A percentile compares a stretch with the other conserved stretches of the same genome.
Evolutionary conservation across 2,329 filamentous ascomycete species (phyloP).

Genomic region (Blastomyces gilchristii): DNA sequence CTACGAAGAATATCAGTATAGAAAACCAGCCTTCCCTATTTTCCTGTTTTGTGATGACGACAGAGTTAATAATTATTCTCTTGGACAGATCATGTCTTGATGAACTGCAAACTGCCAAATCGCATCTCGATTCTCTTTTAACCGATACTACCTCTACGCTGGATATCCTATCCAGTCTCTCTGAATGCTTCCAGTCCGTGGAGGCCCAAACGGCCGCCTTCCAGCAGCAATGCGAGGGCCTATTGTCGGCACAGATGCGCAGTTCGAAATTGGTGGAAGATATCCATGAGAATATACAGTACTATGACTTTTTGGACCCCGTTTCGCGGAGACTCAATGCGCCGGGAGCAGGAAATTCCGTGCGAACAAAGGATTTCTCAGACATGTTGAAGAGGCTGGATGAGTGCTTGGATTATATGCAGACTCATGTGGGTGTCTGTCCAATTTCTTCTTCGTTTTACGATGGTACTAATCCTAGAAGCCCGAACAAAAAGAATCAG

Average conservation of each 20-base stretch:
- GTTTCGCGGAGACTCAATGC: constrained; percentile 85
- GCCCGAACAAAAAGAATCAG: constrained; percentile 76
- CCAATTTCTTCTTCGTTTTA: constrained; percentile 3
- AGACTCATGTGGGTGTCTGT: constrained; percentile 55
- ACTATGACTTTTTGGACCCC: constrained; percentile 87
- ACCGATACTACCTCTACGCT: constrained; percentile 67
- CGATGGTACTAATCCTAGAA: constrained; percentile 29
- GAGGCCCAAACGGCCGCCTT: constrained; percentile 89
- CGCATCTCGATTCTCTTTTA: constrained; percentile 70
- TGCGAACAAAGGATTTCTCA: constrained; percentile 72
- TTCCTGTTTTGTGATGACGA: constrained; percentile 20
- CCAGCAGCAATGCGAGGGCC: constrained; percentile 79
- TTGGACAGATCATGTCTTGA: constrained; percentile 59
- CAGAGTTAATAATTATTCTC: constrained; percentile 1
- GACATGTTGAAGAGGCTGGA: constrained; percentile 83
- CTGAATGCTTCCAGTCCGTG: constrained; percentile 76
- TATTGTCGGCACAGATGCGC: constrained; percentile 70
- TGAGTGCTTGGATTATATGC: constrained; percentile 87
- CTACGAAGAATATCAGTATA: constrained; percentile 74
- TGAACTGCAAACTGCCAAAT: constrained; percentile 68
- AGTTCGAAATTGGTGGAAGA: constrained; percentile 71
- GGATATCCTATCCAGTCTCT: constrained; percentile 64
- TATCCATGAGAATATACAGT: constrained; percentile 81
- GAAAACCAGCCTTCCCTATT: constrained; percentile 12
- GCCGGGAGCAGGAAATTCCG: constrained; percentile 74